Evolutionary conservation across 306 rosid species (phyloP).

Genomic region (Fagus sylvatica): DNA sequence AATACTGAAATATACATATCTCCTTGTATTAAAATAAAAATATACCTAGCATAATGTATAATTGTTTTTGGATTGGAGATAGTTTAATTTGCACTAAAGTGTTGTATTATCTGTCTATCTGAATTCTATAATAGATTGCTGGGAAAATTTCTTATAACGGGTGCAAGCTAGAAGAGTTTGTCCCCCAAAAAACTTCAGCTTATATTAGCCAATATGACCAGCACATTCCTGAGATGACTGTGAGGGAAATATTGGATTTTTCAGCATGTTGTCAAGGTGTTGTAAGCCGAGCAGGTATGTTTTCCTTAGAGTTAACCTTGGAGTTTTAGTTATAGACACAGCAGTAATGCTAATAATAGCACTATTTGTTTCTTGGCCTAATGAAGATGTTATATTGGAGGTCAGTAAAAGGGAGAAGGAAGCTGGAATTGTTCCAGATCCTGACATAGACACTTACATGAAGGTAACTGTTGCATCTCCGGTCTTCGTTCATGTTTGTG

Average conservation of each 20-base stretch:
- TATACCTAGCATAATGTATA: background rate
- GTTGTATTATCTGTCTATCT: background rate
- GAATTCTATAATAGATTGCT: conserved; percentile 28
- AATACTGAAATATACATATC: background rate
- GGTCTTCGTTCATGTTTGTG: background rate
- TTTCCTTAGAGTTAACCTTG: conserved; percentile 2
- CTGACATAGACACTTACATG: conserved; percentile 78
- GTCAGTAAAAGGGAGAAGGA: conserved; percentile 65
- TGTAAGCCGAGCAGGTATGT: conserved; percentile 61
- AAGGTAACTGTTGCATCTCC: conserved; percentile 45
- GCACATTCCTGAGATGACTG: conserved; percentile 74
- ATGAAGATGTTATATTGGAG: conserved; percentile 60
- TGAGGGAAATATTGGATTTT: conserved; percentile 76
- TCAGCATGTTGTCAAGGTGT: conserved; percentile 77
- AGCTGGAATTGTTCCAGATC: conserved; percentile 67
- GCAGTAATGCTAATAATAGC: background rate
- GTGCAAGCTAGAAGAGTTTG: conserved; percentile 52
- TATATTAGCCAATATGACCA: conserved; percentile 72
- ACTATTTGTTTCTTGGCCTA: conserved; percentile 3
- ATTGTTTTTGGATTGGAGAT: background rate
- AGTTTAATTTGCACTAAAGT: no score
- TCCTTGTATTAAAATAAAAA: background rate
- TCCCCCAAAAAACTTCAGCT: conserved; percentile 66
- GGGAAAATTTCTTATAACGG: conserved; percentile 67
- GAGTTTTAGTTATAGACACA: background rate